A percentile compares a stretch with the other conserved stretches of the same genome.
Conservation (phyloP, 805 yeast species). For the Saccharomyces kudriavzevii region DNA sequence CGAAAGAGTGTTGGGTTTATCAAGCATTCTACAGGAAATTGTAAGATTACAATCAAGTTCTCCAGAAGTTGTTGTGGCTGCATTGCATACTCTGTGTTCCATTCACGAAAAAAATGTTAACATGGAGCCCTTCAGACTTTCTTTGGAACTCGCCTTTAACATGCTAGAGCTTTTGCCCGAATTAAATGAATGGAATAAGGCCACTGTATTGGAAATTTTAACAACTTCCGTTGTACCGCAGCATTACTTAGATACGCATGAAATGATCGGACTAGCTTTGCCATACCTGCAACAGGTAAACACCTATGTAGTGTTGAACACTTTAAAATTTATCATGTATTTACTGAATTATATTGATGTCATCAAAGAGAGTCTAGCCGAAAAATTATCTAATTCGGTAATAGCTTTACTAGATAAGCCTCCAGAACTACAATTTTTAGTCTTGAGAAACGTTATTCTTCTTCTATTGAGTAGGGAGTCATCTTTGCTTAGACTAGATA, state of each 20-base stretch:
- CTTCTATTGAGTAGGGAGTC: constrained; percentile 59
- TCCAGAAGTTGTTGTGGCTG: constrained; percentile 59
- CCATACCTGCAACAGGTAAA: constrained; percentile 76
- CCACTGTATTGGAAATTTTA: constrained; percentile 55
- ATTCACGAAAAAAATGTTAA: constrained; percentile 44
- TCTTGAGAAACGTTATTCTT: constrained; percentile 70
- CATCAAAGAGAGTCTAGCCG: constrained; percentile 49
- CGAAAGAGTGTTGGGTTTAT: constrained; percentile 41
- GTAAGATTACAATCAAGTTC: constrained; percentile 40
- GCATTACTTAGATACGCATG: constrained; percentile 53
- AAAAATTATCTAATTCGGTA: constrained; percentile 59
- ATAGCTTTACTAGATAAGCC: constrained; percentile 65
- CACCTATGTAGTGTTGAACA: constrained; percentile 70
- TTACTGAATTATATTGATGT: constrained; percentile 59
- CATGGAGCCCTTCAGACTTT: constrained; percentile 29
- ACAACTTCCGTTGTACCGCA: constrained; percentile 62
- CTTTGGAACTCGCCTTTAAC: constrained; percentile 33
- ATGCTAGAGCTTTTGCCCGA: constrained; percentile 31
- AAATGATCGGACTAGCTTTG: constrained; percentile 52
- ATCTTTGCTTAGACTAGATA: constrained; percentile 50
- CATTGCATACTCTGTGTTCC: constrained; percentile 57
- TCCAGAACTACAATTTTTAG: constrained; percentile 75
- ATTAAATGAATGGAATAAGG: constrained; percentile 65
- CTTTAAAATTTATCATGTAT: constrained; percentile 66
- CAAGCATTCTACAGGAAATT: constrained; percentile 19